These are phyloP conservation scores for Aspergillus conjunctus DNA, from an alignment of 495 filamentous ascomycete species.

Conservation along the genomic window DNA sequence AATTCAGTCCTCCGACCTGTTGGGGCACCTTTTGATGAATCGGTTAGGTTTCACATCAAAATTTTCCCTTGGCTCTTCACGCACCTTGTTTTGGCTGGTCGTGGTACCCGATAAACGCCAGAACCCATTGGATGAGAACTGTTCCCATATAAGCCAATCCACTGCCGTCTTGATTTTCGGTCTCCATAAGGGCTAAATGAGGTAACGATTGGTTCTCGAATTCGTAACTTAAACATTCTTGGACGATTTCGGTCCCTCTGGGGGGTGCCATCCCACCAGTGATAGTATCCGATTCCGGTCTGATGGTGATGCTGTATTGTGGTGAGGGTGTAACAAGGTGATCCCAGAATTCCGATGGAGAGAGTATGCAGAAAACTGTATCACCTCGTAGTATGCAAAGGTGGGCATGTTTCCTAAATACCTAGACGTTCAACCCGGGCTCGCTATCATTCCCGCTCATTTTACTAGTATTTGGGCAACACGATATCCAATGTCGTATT, in stretches of 20 bases:
- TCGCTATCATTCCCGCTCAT: no score
- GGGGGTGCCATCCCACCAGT: neutral
- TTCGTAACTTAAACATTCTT: neutral
- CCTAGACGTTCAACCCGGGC: no score
- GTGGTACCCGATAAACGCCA: neutral
- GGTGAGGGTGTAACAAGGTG: neutral
- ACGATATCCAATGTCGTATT: no score
- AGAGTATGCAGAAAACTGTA: neutral
- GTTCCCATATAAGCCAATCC: neutral
- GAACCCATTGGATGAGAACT: neutral
- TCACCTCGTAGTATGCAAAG: no score
- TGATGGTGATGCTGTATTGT: neutral
- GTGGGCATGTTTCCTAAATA: no score
- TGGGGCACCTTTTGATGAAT: neutral
- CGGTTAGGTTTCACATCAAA: neutral
- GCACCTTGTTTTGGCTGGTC: neutral
- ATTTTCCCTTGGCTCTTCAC: neutral
- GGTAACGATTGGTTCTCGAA: neutral
- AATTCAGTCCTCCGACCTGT: neutral
- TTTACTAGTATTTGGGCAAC: no score
- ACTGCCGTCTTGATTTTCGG: no score
- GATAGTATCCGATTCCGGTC: neutral
- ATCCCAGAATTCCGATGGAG: neutral
- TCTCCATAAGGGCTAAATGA: neutral
- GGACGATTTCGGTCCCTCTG: neutral